Evolutionary conservation across 345 rosid genomes (phyloP), one percentile per base, ranked within the genome.

Genomic region (Salix viminalis): DNA sequence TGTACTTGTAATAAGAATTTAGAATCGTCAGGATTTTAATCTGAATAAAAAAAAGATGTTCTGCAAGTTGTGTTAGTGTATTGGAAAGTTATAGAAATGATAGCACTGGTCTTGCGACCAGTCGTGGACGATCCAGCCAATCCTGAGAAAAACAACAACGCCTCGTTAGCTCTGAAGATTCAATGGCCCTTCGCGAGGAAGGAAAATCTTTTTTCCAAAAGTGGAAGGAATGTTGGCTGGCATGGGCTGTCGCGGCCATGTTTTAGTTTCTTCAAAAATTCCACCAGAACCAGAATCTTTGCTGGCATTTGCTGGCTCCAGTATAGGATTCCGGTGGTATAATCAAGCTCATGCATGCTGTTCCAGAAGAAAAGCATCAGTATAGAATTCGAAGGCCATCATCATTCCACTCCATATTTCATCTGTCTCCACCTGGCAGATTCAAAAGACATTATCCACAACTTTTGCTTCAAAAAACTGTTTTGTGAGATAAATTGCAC

Each of bases 221-320:
- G 6, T 2, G 37, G 50, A 50, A 66, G 37, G 71, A 65, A 66
- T 66, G 65, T 50, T 75, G 16, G 71, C 2, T 75, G 77, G 71
- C 71, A 48, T 36, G 44, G 48, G 69, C 70, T 41, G 69, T 73
- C 42, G 32, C 37, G 14, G 37, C 37, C 37, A 34, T 34, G 37
- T 34, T 0, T 34, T 34, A 5, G 37, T 34, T 34, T 34, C 37
- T 34, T 34, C 37, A 5, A 4, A 54, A 12, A 48, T 10, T 2
- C 50, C 50, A 36, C 46, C 60, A 21, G 7, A 46, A 50, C 34
- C 62, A 48, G 41, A 48, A 46, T 66, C 65, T 65, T 50, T 32
- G 65, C 36, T 75, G 77, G 36, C 71, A 32, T 34, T 75, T 52
- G 71, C 77, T 75, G 65, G 71, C 71, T 44, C 32, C 10, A 61